Conservation (phyloP, 805 yeast genomes). For the Starmerella geochares region DNA sequence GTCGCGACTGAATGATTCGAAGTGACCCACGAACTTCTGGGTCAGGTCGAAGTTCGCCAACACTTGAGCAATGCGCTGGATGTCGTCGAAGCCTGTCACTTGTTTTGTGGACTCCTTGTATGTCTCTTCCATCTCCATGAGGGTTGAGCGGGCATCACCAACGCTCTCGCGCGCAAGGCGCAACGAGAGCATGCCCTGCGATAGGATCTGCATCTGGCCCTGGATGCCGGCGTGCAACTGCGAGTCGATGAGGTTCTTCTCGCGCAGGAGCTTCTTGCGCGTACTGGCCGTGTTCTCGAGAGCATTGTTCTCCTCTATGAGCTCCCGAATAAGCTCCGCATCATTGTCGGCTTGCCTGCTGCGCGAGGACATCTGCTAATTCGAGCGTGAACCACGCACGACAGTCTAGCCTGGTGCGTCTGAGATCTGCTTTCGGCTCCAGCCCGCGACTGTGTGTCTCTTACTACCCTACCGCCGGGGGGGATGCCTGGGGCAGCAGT, state of each 20-base stretch:
- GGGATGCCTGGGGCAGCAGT: no score
- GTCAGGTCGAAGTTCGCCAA: slow-evolving; percentile 67
- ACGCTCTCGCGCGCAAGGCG: slow-evolving; percentile 35
- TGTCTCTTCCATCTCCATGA: slow-evolving; percentile 36
- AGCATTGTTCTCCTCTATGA: slow-evolving; percentile 25
- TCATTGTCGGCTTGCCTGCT: slow-evolving; percentile 7
- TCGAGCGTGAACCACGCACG: no score
- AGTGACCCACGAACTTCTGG: slow-evolving; percentile 51
- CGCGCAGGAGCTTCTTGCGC: slow-evolving; percentile 36
- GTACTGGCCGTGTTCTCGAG: slow-evolving; percentile 31
- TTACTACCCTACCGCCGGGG: no score
- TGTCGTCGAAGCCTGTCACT: slow-evolving; percentile 57
- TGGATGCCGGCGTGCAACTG: slow-evolving; percentile 65
- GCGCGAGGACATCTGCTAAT: background rate
- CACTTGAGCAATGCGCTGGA: slow-evolving; percentile 54
- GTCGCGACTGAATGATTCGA: slow-evolving; percentile 45
- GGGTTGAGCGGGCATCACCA: slow-evolving; percentile 30
- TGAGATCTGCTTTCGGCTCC: no score
- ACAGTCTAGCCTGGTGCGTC: no score
- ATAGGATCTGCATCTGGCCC: slow-evolving; percentile 48
- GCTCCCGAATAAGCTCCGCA: slow-evolving; percentile 22
- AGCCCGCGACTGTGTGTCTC: no score
- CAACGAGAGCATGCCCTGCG: slow-evolving; percentile 33
- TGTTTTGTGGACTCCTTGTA: slow-evolving; percentile 49
- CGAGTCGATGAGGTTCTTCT: slow-evolving; percentile 63